Evolutionary conservation across 495 filamentous ascomycete genomes (phyloP).

Genomic region (Thozetella sp.): DNA sequence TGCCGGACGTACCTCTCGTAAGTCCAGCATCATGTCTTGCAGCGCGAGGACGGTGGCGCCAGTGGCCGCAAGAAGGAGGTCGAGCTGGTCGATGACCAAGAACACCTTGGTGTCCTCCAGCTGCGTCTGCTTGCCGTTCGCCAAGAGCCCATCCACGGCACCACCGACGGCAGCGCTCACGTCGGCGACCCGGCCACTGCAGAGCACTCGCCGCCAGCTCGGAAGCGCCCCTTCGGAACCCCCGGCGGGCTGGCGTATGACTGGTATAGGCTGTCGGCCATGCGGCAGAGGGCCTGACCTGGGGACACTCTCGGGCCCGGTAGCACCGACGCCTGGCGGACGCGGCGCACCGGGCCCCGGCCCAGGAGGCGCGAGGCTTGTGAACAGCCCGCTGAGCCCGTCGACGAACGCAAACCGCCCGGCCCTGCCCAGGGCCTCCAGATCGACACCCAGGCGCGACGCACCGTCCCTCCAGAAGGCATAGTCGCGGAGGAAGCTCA

Average conservation of each 20-base stretch:
- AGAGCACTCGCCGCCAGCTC: slow-evolving; percentile 8
- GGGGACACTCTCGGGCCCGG: neutral
- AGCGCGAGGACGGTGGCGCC: slow-evolving; percentile 27
- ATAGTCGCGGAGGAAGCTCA: slow-evolving; percentile 77
- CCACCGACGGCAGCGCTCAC: slow-evolving; percentile 25
- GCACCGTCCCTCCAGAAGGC: slow-evolving; percentile 74
- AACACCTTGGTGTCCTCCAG: slow-evolving; percentile 31
- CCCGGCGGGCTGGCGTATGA: neutral
- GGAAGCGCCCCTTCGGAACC: neutral
- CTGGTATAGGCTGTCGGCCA: neutral
- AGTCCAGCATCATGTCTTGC: slow-evolving; percentile 45
- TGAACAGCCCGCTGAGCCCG: slow-evolving; percentile 59
- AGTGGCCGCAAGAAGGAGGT: slow-evolving; percentile 53
- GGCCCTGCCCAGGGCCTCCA: slow-evolving; percentile 57
- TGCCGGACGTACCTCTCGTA: slow-evolving; percentile 51
- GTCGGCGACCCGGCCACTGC: slow-evolving; percentile 7
- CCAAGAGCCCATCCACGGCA: slow-evolving; percentile 28
- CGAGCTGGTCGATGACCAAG: slow-evolving; percentile 57
- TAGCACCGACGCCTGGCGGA: neutral
- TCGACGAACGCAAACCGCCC: slow-evolving; percentile 72
- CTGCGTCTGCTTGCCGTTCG: slow-evolving; percentile 4
- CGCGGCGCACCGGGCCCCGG: slow-evolving; percentile 1
- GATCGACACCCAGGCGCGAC: slow-evolving; percentile 69
- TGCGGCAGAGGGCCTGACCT: neutral
- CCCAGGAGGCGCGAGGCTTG: slow-evolving; percentile 7